Base-by-base conservation (phyloP, 169 alveolate species). In the Amoebophrya sp. region DNA sequence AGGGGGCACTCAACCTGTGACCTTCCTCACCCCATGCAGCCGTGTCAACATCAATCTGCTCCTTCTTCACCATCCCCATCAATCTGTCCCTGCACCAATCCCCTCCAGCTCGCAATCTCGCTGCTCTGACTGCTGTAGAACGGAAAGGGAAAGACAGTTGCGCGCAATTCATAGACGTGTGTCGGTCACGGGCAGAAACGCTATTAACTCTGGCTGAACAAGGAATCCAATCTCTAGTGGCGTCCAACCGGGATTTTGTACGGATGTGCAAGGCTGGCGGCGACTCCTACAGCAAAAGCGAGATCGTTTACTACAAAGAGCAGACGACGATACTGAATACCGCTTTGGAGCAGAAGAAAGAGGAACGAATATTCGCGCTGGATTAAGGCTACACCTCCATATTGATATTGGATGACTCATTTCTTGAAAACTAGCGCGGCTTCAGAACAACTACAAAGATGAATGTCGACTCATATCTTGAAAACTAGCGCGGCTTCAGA, bases 221-320 rank as follows among this genome's bases (percentile, higher is more conserved):
- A 29, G 83, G 83, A 10, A 65, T 65, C 1, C 83, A 26, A 36
- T 12, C 36, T 36, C 26, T 65, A 6, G 83, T 65, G 33, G 2
- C 1, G 36, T 36, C n/a, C 12, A 65, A 65, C 83, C 83, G 83
- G 83, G 83, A 65, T 36, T 65, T 65, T 36, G 83, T 65, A 36
- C 83, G 83, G 36, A 65, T 65, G 83, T 65, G 83, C 83, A 65
- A 65, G 33, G 83, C 36, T 6, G 83, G 83, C 33, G 83, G 83
- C 12, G 83, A 65, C 83, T 26, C 3, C 83, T 65, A 65, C 83
- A 26, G 39, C 36, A 65, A 65, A 26, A 12, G 36, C 83, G 83
- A 65, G 33, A 65, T 65, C 83, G 26, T 65, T 10, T 65, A 65
- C 83, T 65, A 65, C 83, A 65, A 65, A 36, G 83, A 65, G 83